These are phyloP conservation scores for Xylaria sp. DNA, from an alignment of 2,329 filamentous ascomycete genomes.

Conservation along the genomic window DNA sequence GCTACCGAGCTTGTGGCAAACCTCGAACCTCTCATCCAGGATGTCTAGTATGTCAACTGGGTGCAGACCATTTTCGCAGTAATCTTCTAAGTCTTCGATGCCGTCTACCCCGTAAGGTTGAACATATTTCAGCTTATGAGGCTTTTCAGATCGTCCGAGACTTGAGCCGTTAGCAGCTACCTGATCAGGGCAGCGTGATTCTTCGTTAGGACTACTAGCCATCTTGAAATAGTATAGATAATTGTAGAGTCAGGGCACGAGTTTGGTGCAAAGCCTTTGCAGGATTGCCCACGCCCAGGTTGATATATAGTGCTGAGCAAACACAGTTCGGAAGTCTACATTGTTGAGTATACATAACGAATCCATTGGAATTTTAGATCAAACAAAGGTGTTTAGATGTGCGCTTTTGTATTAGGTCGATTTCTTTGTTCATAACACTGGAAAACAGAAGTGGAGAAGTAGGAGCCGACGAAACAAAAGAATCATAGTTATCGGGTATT, in stretches of 20 bases:
- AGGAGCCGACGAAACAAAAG: background rate
- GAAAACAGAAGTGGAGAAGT: background rate
- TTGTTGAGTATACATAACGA: background rate
- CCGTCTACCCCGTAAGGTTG: constrained; percentile 5
- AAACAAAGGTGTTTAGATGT: constrained; percentile 2
- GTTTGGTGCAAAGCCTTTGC: background rate
- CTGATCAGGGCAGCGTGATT: background rate
- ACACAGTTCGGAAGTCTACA: background rate
- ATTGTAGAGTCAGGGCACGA: background rate
- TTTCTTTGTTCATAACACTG: background rate
- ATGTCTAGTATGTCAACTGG: constrained; percentile 23
- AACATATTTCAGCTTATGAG: constrained; percentile 9
- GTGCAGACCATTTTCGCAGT: constrained; percentile 21
- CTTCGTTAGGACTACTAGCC: background rate
- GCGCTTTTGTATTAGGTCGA: background rate
- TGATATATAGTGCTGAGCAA: background rate
- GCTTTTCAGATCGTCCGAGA: background rate
- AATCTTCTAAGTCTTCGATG: constrained; percentile 32
- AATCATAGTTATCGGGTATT: background rate
- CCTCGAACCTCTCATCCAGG: constrained; percentile 25
- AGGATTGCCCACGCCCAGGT: background rate
- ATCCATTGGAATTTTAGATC: background rate
- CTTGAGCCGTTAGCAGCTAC: background rate
- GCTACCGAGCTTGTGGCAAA: constrained; percentile 35
- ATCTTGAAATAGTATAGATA: background rate